Conservation (phyloP, 306 rosid genomes). For the Vigna mungo region DNA sequence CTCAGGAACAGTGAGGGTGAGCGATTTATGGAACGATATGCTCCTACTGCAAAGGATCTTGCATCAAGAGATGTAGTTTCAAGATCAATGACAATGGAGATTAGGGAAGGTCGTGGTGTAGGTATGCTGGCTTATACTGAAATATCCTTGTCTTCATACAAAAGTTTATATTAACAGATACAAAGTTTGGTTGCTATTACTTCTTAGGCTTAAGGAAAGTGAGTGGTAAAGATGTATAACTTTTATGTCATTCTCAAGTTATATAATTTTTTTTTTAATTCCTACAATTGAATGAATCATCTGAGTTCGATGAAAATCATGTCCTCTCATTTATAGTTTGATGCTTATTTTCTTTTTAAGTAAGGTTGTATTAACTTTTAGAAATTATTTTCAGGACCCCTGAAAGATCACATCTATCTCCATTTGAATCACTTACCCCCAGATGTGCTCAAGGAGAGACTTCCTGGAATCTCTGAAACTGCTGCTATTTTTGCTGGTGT, state of each 20-base stretch:
- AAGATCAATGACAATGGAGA: constrained; percentile 96
- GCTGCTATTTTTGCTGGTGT: constrained; percentile 99
- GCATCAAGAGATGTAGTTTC: constrained; percentile 97
- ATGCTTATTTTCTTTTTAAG: constrained; percentile 7
- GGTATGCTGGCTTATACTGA: constrained; percentile 55
- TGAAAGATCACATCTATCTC: constrained; percentile 98
- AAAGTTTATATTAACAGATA: neutral
- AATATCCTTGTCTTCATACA: constrained; percentile 4
- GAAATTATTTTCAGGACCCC: constrained; percentile 70
- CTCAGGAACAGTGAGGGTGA: constrained; percentile 97
- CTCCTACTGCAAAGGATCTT: constrained; percentile 98
- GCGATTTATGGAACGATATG: constrained; percentile 97
- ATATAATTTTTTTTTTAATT: neutral
- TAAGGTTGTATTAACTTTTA: constrained; percentile 22
- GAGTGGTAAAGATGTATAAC: neutral
- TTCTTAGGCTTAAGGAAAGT: neutral
- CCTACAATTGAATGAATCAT: constrained; percentile 3
- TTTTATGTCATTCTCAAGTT: constrained; percentile 22
- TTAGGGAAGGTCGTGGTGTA: constrained; percentile 94
- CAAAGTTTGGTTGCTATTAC: constrained; percentile 22
- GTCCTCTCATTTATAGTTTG: constrained; percentile 31
- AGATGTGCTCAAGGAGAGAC: constrained; percentile 98
- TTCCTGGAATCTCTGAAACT: constrained; percentile 99
- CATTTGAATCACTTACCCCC: constrained; percentile 99
- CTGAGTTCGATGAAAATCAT: constrained; percentile 13